Percentiles rank a stretch among this genome's conserved stretches.
Conservation (phyloP, 805 yeast species). For the Candida sonorensis region DNA sequence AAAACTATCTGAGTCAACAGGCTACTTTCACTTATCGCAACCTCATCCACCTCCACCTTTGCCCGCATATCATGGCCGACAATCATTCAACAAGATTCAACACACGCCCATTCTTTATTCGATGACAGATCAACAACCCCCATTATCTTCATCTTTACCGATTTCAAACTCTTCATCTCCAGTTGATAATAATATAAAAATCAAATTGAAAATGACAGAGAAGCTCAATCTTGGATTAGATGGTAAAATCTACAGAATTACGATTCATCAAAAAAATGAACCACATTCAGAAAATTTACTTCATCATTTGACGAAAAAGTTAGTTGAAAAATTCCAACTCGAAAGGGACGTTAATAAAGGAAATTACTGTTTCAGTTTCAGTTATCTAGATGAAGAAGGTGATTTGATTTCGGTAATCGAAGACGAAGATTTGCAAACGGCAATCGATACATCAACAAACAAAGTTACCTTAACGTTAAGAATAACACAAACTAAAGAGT, state of each 20-base stretch:
- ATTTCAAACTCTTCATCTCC: too few relatives aligned
- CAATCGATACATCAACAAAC: constrained; percentile 10
- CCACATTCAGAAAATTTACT: constrained; percentile 5
- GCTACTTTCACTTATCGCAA: not conserved
- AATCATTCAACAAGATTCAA: too few relatives aligned
- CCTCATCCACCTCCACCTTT: too few relatives aligned
- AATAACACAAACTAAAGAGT: constrained; percentile 3
- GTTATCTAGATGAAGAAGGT: constrained; percentile 33
- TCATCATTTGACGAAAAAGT: constrained; percentile 8
- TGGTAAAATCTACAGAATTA: constrained; percentile 20
- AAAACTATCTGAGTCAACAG: not conserved
- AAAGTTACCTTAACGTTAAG: constrained; percentile 11
- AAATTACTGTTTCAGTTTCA: constrained; percentile 21
- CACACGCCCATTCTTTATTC: too few relatives aligned
- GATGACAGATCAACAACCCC: too few relatives aligned
- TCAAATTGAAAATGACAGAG: constrained; percentile 17
- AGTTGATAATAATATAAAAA: too few relatives aligned
- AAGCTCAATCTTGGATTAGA: constrained; percentile 10
- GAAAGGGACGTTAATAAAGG: constrained; percentile 18
- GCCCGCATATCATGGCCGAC: too few relatives aligned
- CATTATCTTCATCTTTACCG: too few relatives aligned
- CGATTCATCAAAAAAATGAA: constrained; percentile 8
- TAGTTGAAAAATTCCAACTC: constrained; percentile 15
- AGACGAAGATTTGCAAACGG: constrained; percentile 28
- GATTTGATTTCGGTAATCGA: constrained; percentile 29